Evolutionary conservation across 192 early-diverging fungal genomes (phyloP).

Genomic region (Linnemannia exigua): DNA sequence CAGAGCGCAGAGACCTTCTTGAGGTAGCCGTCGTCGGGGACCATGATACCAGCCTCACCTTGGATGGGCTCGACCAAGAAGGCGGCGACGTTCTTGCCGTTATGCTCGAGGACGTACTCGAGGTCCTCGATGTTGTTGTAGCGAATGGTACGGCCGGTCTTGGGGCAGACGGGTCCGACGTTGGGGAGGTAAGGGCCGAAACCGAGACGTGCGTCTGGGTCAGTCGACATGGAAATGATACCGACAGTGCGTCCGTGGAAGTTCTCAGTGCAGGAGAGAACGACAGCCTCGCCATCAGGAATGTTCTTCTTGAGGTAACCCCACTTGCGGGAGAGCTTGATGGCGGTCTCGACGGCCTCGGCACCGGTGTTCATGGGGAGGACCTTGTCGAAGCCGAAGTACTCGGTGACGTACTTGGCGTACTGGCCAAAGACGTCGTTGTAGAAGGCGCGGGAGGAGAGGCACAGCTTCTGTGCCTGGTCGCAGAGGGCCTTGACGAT

Average conservation of each 20-base stretch:
- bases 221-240: slow-evolving; percentile 96
- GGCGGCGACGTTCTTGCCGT: slow-evolving; percentile 88
- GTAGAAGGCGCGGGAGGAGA: slow-evolving; percentile 97
- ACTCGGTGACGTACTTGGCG: slow-evolving; percentile 93
- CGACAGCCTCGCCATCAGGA: slow-evolving; percentile 81
- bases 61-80: slow-evolving; percentile 99
- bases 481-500: slow-evolving; percentile 92
- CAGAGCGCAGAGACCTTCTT: slow-evolving; percentile 90
- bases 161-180: slow-evolving; percentile 86
- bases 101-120: slow-evolving; percentile 85
- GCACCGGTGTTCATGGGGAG: slow-evolving; percentile 99
- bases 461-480: slow-evolving; percentile 87
- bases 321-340: slow-evolving; percentile 99
- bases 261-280: slow-evolving; percentile 89
- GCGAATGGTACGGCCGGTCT: slow-evolving; percentile 75
- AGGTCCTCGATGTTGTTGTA: slow-evolving; percentile 93
- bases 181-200: slow-evolving; percentile 97
- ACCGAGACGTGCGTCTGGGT: slow-evolving; percentile 82
- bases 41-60: slow-evolving; percentile 97
- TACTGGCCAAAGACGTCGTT: slow-evolving; percentile 94
- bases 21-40: slow-evolving; percentile 95
- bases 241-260: slow-evolving; percentile 98
- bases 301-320: slow-evolving; percentile 94
- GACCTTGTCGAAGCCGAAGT: slow-evolving; percentile 98
- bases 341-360: slow-evolving; percentile 98